These are phyloP conservation scores for Bothriochloa decipiens DNA, from an alignment of 176 grass and related monocot species.

Conservation along the genomic window DNA sequence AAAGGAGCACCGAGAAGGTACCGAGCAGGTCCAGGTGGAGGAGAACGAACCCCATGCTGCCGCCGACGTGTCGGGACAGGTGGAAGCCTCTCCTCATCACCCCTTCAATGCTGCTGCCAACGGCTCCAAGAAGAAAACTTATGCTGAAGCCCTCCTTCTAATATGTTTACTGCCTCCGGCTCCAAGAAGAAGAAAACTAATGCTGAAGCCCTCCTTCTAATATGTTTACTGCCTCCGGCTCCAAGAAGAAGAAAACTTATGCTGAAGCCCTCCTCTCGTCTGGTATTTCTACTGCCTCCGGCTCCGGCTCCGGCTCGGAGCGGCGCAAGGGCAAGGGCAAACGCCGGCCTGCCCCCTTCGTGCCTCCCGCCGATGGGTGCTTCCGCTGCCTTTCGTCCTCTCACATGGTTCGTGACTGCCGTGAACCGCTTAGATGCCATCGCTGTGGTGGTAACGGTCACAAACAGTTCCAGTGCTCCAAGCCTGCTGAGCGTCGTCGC, in stretches of 20 bases:
- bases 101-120: no score
- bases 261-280: no score
- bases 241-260: no score
- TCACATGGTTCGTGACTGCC: neutral
- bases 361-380: neutral
- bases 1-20: no score
- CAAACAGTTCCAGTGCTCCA: neutral
- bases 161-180: neutral
- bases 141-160: neutral
- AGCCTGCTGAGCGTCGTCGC: neutral
- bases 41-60: no score
- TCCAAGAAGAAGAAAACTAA: neutral
- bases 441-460: neutral
- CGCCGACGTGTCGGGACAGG: no score
- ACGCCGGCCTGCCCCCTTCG: neutral
- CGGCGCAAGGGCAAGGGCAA: no score
- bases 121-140: neutral
- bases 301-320: no score
- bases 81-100: no score
- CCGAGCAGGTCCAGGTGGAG: no score
- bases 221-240: neutral
- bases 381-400: neutral
- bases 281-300: no score
- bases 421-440: neutral
- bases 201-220: neutral